Percentiles rank a stretch among this genome's conserved stretches.
phyloP scores from a whole-genome alignment of 106 monocot genomes.

The Apostasia ramifera region DNA sequence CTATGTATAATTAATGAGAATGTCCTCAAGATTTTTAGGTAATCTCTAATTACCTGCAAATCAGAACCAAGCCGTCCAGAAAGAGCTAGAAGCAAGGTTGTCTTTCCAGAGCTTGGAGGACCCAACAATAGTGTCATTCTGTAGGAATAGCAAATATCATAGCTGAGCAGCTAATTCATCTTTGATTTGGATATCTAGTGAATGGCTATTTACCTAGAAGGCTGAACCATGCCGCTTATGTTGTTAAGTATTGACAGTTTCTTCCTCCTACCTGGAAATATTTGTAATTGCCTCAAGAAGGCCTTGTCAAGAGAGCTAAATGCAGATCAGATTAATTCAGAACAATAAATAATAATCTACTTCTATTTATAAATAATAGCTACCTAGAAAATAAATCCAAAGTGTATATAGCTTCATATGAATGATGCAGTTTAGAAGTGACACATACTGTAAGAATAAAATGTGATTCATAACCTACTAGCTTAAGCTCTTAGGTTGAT shows the following conservation, averaged over 20 bases:
- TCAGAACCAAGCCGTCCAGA: constrained; percentile 74
- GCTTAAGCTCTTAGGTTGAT: too few species aligned
- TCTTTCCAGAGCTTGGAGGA: constrained; percentile 97
- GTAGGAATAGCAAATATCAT: constrained; percentile 14
- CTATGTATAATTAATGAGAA: too few species aligned
- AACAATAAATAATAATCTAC: neutral
- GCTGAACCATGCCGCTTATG: constrained; percentile 77
- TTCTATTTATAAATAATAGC: neutral
- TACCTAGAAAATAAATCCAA: constrained; percentile 2
- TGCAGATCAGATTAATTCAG: constrained; percentile 15
- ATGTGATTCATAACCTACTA: too few species aligned
- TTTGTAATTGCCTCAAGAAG: constrained; percentile 67
- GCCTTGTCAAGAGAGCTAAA: constrained; percentile 45
- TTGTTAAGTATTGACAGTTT: constrained; percentile 81
- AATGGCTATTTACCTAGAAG: constrained; percentile 55
- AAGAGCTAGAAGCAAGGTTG: constrained; percentile 92
- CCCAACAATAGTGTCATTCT: constrained; percentile 98
- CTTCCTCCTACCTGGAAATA: constrained; percentile 70
- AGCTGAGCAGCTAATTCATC: neutral
- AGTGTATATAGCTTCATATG: neutral
- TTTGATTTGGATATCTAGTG: neutral
- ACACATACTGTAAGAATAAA: too few species aligned
- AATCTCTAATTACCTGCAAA: constrained; percentile 41
- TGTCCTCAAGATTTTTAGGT: too few species aligned
- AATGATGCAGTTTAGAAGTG: too few species aligned